These are phyloP conservation scores for Leptosphaerulina australis DNA, from an alignment of 2,329 filamentous ascomycete species.

Conservation along the genomic window DNA sequence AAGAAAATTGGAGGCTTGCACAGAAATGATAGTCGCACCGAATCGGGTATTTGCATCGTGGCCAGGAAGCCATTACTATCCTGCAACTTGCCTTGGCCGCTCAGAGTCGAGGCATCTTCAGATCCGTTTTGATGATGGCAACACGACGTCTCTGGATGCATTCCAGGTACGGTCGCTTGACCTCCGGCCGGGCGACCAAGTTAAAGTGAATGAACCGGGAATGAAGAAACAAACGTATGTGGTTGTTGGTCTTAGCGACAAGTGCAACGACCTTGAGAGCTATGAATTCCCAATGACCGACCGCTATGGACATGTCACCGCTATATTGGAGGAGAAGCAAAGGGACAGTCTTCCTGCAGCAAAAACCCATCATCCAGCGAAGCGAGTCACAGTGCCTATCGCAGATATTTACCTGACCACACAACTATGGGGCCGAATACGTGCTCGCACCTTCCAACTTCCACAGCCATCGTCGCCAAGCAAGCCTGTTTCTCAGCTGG, in stretches of 20 bases:
- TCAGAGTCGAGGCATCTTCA: constrained; percentile 52
- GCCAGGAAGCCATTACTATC: constrained; percentile 63
- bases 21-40: constrained; percentile 47
- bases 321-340: constrained; percentile 50
- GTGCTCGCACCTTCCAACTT: constrained; percentile 47
- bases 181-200: constrained; percentile 52
- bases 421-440: constrained; percentile 52
- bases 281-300: constrained; percentile 50
- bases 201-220: constrained; percentile 54
- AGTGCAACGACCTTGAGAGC: constrained; percentile 27
- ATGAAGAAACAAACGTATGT: constrained; percentile 55
- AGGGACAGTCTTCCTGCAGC: constrained; percentile 46
- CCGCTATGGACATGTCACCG: constrained; percentile 49
- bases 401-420: constrained; percentile 52
- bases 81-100: constrained; percentile 62
- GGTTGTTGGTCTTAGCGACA: constrained; percentile 53
- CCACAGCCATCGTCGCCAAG: constrained; percentile 24
- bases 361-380: constrained; percentile 19
- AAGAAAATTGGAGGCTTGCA: not conserved
- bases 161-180: constrained; percentile 51
- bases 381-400: constrained; percentile 49
- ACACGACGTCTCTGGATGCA: constrained; percentile 49
- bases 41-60: constrained; percentile 65
- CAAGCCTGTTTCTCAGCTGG: constrained; percentile 28
- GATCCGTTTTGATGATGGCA: constrained; percentile 57